Conservation (phyloP, 305 asterid species). For the Striga hermonthica region DNA sequence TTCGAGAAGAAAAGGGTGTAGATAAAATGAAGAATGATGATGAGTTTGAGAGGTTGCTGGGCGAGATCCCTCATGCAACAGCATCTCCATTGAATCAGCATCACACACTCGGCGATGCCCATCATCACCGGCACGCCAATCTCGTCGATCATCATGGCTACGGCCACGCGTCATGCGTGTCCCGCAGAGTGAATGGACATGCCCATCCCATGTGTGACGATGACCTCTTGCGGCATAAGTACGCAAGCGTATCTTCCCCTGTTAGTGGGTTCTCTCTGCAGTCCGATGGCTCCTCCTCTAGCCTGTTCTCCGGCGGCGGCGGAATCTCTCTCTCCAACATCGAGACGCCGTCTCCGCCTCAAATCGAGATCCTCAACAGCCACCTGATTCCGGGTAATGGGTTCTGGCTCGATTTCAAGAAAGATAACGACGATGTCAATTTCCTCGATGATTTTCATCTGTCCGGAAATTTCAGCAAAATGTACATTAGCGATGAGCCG, state of each 20-base stretch:
- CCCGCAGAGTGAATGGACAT: constrained; percentile 3
- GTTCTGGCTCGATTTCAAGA: constrained; percentile 38
- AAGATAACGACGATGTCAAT: constrained; percentile 26
- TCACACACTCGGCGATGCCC: constrained; percentile 35
- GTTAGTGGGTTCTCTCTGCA: constrained; percentile 56
- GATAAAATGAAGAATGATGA: constrained; percentile 59
- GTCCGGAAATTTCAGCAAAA: constrained; percentile 43
- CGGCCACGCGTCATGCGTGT: background rate
- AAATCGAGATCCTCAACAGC: constrained; percentile 42
- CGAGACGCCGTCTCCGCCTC: constrained; percentile 56
- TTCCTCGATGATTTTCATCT: constrained; percentile 42
- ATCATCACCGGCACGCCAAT: constrained; percentile 30
- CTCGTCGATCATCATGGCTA: constrained; percentile 34
- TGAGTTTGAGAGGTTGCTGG: constrained; percentile 67
- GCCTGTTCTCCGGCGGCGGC: constrained; percentile 50
- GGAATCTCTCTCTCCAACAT: constrained; percentile 49
- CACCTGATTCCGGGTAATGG: constrained; percentile 37
- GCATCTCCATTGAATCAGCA: constrained; percentile 41
- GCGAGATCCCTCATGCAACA: constrained; percentile 79
- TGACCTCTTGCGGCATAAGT: constrained; percentile 38
- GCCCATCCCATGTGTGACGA: constrained; percentile 40
- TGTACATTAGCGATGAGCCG: constrained; percentile 48
- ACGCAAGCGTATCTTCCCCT: constrained; percentile 52
- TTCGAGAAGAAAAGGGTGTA: background rate
- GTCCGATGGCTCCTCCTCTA: constrained; percentile 66